phyloP scores from a whole-genome alignment of 2,329 filamentous ascomycete genomes.

The Parafenestella ontariensis region DNA sequence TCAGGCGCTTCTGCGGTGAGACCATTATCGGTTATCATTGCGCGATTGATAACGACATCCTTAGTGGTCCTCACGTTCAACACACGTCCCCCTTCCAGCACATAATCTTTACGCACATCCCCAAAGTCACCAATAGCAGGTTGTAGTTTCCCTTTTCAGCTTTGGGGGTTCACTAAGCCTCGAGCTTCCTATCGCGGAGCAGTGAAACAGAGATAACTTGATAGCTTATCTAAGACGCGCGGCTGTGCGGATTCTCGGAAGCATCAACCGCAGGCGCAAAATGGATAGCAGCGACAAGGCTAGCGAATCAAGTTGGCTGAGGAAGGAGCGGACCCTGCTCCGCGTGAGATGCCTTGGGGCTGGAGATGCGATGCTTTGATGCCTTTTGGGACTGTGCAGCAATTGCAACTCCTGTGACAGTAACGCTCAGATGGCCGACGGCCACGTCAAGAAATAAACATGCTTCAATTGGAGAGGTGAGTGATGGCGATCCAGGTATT shows the following conservation, averaged over 20 bases:
- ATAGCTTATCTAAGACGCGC: conserved; percentile 38
- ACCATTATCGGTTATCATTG: conserved; percentile 47
- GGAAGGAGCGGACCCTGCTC: no score
- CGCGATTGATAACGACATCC: conserved; percentile 46
- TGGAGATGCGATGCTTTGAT: conserved; percentile 6
- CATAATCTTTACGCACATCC: conserved; percentile 19
- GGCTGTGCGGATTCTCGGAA: conserved; percentile 25
- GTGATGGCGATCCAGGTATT: not conserved
- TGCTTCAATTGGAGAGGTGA: not conserved
- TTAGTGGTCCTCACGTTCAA: conserved; percentile 28
- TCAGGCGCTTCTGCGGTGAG: conserved; percentile 18
- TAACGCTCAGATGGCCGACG: conserved; percentile 18
- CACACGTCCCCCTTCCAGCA: conserved; percentile 17
- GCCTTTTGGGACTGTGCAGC: conserved; percentile 16
- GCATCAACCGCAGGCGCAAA: conserved; percentile 32
- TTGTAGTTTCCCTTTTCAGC: not conserved
- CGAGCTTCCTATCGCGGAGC: conserved; percentile 48
- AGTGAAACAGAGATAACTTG: conserved; percentile 24
- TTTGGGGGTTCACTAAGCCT: not conserved
- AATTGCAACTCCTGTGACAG: not conserved
- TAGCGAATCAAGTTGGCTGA: conserved; percentile 25
- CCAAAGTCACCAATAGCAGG: conserved; percentile 29
- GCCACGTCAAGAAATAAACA: conserved; percentile 6
- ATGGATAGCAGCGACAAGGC: conserved; percentile 23
- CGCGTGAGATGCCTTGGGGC: no score